phyloP scores from a whole-genome alignment of 2,329 filamentous ascomycete species.

The Elsinoe batatas region DNA sequence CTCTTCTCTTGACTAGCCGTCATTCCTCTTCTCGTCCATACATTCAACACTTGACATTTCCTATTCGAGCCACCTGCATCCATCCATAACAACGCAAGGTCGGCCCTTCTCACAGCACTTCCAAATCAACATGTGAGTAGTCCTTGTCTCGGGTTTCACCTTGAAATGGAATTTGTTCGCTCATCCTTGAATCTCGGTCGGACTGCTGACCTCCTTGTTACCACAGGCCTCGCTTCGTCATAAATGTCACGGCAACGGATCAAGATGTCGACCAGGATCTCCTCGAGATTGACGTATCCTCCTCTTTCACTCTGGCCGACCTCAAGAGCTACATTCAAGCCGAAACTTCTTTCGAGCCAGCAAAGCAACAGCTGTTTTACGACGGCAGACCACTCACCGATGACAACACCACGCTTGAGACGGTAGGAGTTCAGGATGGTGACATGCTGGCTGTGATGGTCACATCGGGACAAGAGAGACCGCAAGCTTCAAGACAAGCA shows the following conservation, averaged over 20 bases:
- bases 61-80: slow-evolving; percentile 22
- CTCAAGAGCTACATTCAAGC: slow-evolving; percentile 82
- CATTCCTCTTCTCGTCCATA: slow-evolving; percentile 7
- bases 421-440: slow-evolving; percentile 71
- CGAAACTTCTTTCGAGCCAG: slow-evolving; percentile 64
- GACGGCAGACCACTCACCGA: slow-evolving; percentile 74
- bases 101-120: slow-evolving; percentile 12
- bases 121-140: slow-evolving; percentile 6
- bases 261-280: slow-evolving; percentile 60
- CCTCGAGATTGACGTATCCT: slow-evolving; percentile 70
- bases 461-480: slow-evolving; percentile 37
- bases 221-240: slow-evolving; percentile 67
- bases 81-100: slow-evolving; percentile 17
- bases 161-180: neutral
- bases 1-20: neutral
- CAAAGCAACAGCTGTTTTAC: slow-evolving; percentile 76
- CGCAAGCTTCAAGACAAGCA: slow-evolving; percentile 28
- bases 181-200: neutral
- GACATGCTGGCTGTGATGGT: slow-evolving; percentile 90
- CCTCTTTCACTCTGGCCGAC: slow-evolving; percentile 71
- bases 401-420: slow-evolving; percentile 69
- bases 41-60: slow-evolving; percentile 11
- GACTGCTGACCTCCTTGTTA: neutral
- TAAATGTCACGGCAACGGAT: slow-evolving; percentile 70
- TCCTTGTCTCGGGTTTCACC: neutral